These are phyloP conservation scores for Epichloe sibirici DNA, from an alignment of 2,329 filamentous ascomycete species.

Conservation along the genomic window DNA sequence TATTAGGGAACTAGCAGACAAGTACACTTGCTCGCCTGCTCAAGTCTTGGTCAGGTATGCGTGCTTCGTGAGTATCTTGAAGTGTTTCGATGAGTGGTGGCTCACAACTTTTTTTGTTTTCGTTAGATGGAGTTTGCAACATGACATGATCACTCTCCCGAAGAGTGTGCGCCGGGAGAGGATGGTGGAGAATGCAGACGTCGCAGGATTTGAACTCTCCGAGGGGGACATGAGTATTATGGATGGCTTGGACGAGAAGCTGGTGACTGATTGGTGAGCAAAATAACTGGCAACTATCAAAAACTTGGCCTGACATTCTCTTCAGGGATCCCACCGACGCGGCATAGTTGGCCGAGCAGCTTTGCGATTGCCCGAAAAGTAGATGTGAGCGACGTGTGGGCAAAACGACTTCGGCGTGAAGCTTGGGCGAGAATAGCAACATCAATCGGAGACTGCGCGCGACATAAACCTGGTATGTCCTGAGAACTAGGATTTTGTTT, in stretches of 20 bases:
- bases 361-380: background rate
- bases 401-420: too few relatives aligned
- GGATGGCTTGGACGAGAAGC: conserved; percentile 56
- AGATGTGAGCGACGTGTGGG: background rate
- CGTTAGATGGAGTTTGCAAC: conserved; percentile 60
- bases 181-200: conserved; percentile 51
- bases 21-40: conserved; percentile 58
- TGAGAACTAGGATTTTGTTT: too few relatives aligned
- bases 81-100: too few relatives aligned
- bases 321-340: conserved; percentile 9
- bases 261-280: conserved; percentile 54
- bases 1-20: conserved; percentile 48
- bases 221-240: conserved; percentile 50
- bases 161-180: conserved; percentile 55
- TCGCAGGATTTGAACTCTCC: conserved; percentile 48
- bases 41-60: conserved; percentile 53
- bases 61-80: background rate
- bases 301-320: background rate
- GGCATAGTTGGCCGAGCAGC: background rate
- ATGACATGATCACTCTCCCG: conserved; percentile 59
- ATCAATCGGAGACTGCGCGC: too few relatives aligned
- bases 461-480: too few relatives aligned
- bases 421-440: too few relatives aligned
- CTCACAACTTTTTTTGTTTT: background rate
- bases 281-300: background rate